A percentile compares a stretch with the other conserved stretches of the same genome.
Conservation (phyloP, 192 early-diverging fungal genomes). For the Cladochytrium replicatum region DNA sequence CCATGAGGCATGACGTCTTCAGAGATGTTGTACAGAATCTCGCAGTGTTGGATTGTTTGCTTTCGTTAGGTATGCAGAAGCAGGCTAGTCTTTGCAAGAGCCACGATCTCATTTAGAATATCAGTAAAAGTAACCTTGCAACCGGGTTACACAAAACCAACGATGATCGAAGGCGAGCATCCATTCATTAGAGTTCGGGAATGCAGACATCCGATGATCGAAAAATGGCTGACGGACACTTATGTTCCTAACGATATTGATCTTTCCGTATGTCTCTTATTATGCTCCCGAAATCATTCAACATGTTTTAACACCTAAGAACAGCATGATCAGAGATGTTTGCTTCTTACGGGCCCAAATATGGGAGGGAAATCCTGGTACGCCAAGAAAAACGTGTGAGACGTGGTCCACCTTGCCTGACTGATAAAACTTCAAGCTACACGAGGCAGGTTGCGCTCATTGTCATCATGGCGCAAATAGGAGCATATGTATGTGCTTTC, state of each 20-base stretch:
- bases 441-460: slow-evolving; percentile 31
- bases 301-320: neutral
- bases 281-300: neutral
- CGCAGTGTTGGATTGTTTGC: slow-evolving; percentile 55
- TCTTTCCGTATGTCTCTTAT: slow-evolving; percentile 13
- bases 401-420: neutral
- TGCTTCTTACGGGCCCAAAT: slow-evolving; percentile 42
- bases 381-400: slow-evolving; percentile 41
- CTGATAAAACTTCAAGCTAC: slow-evolving; percentile 8
- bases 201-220: slow-evolving; percentile 62
- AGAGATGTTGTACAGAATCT: slow-evolving; percentile 43
- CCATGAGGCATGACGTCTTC: slow-evolving; percentile 46
- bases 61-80: slow-evolving; percentile 39
- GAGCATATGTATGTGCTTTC: slow-evolving; percentile 18
- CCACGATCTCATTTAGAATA: neutral
- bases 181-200: slow-evolving; percentile 41
- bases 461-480: slow-evolving; percentile 58
- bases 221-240: slow-evolving; percentile 30
- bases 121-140: slow-evolving; percentile 43
- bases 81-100: neutral
- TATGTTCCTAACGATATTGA: slow-evolving; percentile 59
- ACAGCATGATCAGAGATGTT: slow-evolving; percentile 9
- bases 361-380: slow-evolving; percentile 64
- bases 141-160: slow-evolving; percentile 56
- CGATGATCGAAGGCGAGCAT: slow-evolving; percentile 37